Percentiles rank a stretch among this genome's conserved stretches.
phyloP scores from a whole-genome alignment of 129 eudicot species.

The carrot (Daucus carota) region DH1_v3.0 NC_030385.2:30171001-30171500 shows the following conservation, averaged over 20 bases:
- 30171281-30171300: background rate
- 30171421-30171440: background rate
- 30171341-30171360: constrained; percentile 34
- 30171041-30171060: background rate
- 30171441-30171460: background rate
- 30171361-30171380: constrained; percentile 46
- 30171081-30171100: background rate
- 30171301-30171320: constrained; percentile 17
- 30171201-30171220: constrained; percentile 21
- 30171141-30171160: constrained; percentile 39
- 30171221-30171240: background rate
- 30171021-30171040: constrained; percentile 42
- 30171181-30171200: constrained; percentile 36
- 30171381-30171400: constrained; percentile 31
- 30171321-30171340: constrained; percentile 32
- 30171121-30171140: constrained; percentile 19
- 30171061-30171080: background rate
- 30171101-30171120: background rate
- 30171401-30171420: constrained; percentile 17
- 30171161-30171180: constrained; percentile 36
- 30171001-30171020: constrained; percentile 42
- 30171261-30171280: background rate
- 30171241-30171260: background rate
- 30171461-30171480: background rate
- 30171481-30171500: background rate